phyloP scores from a whole-genome alignment of 2,329 filamentous ascomycete species.

The Diaporthe nobilis region DNA sequence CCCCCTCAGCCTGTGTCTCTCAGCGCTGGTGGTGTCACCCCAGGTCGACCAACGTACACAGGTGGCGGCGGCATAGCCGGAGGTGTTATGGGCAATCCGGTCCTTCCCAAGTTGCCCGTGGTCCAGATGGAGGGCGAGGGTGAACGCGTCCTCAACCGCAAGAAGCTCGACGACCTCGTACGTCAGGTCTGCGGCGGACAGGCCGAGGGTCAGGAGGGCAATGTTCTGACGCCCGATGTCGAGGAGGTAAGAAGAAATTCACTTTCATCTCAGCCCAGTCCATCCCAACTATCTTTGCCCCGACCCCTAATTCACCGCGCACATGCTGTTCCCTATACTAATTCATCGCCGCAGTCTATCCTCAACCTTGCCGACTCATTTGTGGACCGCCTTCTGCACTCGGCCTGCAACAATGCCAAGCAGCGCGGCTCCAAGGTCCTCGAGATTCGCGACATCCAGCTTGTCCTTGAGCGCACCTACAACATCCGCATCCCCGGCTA shows the following conservation, averaged over 20 bases:
- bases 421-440: slow-evolving; percentile 91
- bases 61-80: slow-evolving; percentile 83
- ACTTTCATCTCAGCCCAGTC: neutral
- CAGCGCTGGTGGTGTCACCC: slow-evolving; percentile 67
- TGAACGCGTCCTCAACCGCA: slow-evolving; percentile 95
- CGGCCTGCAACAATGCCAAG: slow-evolving; percentile 92
- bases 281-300: neutral
- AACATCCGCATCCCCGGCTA: slow-evolving; percentile 96
- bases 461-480: slow-evolving; percentile 86
- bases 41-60: slow-evolving; percentile 85
- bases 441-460: slow-evolving; percentile 88
- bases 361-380: slow-evolving; percentile 94
- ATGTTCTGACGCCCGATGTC: slow-evolving; percentile 88
- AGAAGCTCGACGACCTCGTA: slow-evolving; percentile 95
- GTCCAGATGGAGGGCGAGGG: slow-evolving; percentile 93
- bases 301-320: slow-evolving; percentile 31
- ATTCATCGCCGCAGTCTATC: slow-evolving; percentile 72
- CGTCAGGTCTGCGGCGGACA: slow-evolving; percentile 91
- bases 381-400: slow-evolving; percentile 89
- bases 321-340: neutral
- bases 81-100: slow-evolving; percentile 89
- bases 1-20: slow-evolving; percentile 82
- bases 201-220: slow-evolving; percentile 79
- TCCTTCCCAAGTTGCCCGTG: slow-evolving; percentile 83
- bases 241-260: slow-evolving; percentile 80